phyloP scores from a whole-genome alignment of 305 asterid species.

The Fraxinus latifolia region DNA sequence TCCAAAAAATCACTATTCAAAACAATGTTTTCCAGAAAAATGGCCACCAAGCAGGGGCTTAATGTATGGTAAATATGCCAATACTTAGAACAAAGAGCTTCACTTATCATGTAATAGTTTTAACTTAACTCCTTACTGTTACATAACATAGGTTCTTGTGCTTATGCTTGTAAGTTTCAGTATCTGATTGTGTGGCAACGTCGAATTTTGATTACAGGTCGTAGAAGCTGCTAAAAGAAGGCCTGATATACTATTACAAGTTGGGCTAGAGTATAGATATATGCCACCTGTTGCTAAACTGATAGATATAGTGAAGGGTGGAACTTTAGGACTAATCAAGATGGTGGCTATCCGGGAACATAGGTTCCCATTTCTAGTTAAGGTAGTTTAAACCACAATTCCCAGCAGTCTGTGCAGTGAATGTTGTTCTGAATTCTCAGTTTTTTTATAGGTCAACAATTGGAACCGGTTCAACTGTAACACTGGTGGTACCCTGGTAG shows the following conservation, averaged over 20 bases:
- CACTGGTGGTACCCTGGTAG: constrained; percentile 90
- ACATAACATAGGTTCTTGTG: background rate
- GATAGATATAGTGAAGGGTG: constrained; percentile 68
- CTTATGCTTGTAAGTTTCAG: background rate
- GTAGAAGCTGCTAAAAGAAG: constrained; percentile 67
- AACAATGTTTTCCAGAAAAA: too few relatives aligned
- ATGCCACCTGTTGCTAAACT: constrained; percentile 96
- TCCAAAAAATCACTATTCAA: too few relatives aligned
- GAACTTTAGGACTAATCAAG: constrained; percentile 65
- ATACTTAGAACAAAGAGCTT: background rate
- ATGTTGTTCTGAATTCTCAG: constrained; percentile 15
- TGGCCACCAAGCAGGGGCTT: background rate
- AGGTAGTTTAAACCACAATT: constrained; percentile 40
- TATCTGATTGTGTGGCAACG: background rate
- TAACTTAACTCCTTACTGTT: background rate
- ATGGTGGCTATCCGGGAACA: constrained; percentile 96
- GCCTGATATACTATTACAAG: constrained; percentile 76
- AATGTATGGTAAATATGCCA: background rate
- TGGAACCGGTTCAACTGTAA: constrained; percentile 97
- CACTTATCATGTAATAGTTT: background rate
- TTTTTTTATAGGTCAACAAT: constrained; percentile 57
- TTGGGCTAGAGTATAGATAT: constrained; percentile 91
- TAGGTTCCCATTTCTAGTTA: constrained; percentile 90
- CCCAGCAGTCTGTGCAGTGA: constrained; percentile 9
- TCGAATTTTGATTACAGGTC: constrained; percentile 41